Conservation (phyloP, 352 stramenopile species). For the Globisporangium spiculum region DNA sequence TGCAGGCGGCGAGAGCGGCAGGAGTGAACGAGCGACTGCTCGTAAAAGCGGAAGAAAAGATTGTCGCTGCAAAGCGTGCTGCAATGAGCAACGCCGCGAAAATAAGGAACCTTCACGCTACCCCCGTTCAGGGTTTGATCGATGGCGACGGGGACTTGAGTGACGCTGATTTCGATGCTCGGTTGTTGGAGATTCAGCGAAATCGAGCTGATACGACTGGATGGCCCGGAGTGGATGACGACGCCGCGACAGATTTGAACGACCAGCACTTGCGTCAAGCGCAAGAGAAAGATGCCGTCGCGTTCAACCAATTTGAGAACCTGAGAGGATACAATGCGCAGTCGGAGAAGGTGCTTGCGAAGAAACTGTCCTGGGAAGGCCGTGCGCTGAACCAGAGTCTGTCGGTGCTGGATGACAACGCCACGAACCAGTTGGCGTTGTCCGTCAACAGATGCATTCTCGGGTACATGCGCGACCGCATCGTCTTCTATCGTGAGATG, state of each 20-base stretch:
- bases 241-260: constrained; percentile 15
- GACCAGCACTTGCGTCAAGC: constrained; percentile 13
- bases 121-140: neutral
- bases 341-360: constrained; percentile 37
- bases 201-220: constrained; percentile 32
- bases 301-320: constrained; percentile 70
- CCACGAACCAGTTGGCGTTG: constrained; percentile 50
- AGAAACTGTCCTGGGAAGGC: constrained; percentile 67
- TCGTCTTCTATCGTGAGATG: constrained; percentile 93
- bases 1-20: constrained; percentile 56
- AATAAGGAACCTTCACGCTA: constrained; percentile 5
- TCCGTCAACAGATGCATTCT: constrained; percentile 92
- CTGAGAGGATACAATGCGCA: constrained; percentile 54
- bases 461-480: constrained; percentile 94
- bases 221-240: constrained; percentile 24
- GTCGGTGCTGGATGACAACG: constrained; percentile 48
- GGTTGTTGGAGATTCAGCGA: constrained; percentile 16
- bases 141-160: constrained; percentile 15
- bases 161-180: constrained; percentile 14
- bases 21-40: constrained; percentile 60
- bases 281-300: constrained; percentile 44
- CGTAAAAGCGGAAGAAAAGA: constrained; percentile 60
- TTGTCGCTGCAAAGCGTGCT: constrained; percentile 29
- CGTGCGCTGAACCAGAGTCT: constrained; percentile 61
- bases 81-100: constrained; percentile 21